Evolutionary conservation across 129 eudicot genomes (phyloP).

Genomic region (Artemisia annua): DNA sequence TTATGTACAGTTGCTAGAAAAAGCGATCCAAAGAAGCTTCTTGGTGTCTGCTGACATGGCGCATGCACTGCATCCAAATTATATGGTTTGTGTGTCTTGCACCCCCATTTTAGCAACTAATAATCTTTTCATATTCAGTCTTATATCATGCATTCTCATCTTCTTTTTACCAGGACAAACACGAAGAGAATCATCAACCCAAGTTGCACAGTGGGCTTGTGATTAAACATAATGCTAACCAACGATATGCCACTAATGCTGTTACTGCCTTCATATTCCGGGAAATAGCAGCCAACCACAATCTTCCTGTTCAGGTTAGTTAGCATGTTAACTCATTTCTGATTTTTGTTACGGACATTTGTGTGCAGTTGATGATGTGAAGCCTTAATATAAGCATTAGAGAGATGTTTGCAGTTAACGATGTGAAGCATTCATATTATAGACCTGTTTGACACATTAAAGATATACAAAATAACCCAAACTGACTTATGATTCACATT

Average conservation of each 20-base stretch:
- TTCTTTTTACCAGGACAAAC: constrained; percentile 68
- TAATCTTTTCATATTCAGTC: background rate
- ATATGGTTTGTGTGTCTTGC: constrained; percentile 52
- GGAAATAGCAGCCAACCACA: constrained; percentile 83
- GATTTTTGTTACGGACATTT: background rate
- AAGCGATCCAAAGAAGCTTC: constrained; percentile 83
- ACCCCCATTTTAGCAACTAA: background rate
- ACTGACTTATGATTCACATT: background rate
- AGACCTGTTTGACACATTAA: no score
- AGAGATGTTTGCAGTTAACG: no score
- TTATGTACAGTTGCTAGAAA: constrained; percentile 55
- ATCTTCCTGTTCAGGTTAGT: constrained; percentile 92
- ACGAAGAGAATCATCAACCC: constrained; percentile 98
- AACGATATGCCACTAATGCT: constrained; percentile 95
- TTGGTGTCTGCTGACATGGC: constrained; percentile 99
- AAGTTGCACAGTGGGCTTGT: constrained; percentile 93
- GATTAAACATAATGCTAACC: constrained; percentile 95
- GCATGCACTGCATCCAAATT: constrained; percentile 97
- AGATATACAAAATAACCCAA: no score
- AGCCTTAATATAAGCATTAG: no score
- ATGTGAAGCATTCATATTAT: no score
- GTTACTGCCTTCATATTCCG: constrained; percentile 84
- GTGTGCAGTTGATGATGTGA: no score
- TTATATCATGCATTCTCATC: constrained; percentile 2
- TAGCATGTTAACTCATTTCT: constrained; percentile 8